Percentiles rank a stretch among this genome's conserved stretches.
Evolutionary conservation across 208 protist species (phyloP).

Genomic region (Polymyxa betae): DNA sequence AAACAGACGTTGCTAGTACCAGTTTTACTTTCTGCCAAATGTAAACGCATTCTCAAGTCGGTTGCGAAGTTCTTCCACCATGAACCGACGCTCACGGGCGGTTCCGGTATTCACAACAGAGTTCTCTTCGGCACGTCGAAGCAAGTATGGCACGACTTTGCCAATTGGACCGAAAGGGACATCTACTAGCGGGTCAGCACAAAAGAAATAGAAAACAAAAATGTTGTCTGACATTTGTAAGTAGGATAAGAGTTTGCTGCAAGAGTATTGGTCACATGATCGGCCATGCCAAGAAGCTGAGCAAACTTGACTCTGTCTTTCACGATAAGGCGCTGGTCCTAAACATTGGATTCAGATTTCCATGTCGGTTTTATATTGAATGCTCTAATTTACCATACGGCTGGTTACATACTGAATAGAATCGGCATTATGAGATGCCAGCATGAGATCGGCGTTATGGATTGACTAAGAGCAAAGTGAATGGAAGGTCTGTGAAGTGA

Average conservation of each 20-base stretch:
- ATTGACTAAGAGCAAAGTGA: neutral
- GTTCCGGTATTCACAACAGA: slow-evolving; percentile 9
- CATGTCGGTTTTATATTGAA: too few species aligned
- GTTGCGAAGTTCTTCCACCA: neutral
- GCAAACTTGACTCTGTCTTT: slow-evolving; percentile 19
- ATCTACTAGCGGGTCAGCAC: neutral
- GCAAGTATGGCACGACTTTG: slow-evolving; percentile 42
- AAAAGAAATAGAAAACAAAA: neutral
- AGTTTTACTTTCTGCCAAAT: too few species aligned
- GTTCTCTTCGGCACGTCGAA: slow-evolving; percentile 42
- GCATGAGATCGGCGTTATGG: neutral
- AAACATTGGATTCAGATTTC: neutral
- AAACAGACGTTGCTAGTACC: too few species aligned
- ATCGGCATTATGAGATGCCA: slow-evolving; percentile 29
- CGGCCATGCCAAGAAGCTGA: slow-evolving; percentile 35
- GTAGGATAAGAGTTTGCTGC: neutral
- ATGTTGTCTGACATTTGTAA: slow-evolving; percentile 4
- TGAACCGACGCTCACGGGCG: neutral
- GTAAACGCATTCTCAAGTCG: neutral
- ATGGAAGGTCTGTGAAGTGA: neutral
- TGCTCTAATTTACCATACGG: neutral
- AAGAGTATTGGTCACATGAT: slow-evolving; percentile 23
- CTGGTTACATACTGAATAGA: slow-evolving; percentile 24
- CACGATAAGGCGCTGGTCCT: neutral
- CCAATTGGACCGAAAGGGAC: slow-evolving; percentile 41